A percentile compares a stretch with the other conserved stretches of the same genome.
Conservation (phyloP, 2,329 filamentous ascomycete species). For the Ophidiomyces ophidiicola region DNA sequence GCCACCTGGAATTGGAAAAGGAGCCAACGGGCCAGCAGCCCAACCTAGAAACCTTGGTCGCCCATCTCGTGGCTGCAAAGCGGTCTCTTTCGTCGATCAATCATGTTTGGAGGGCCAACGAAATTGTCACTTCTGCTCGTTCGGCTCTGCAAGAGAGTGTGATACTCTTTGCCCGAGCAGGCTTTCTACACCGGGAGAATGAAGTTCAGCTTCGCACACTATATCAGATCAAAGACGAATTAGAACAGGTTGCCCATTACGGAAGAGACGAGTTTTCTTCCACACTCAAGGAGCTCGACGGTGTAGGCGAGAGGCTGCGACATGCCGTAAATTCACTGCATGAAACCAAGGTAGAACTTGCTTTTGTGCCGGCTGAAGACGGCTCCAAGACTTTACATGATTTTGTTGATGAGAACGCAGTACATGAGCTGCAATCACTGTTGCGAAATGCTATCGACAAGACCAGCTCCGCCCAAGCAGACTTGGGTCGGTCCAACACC, state of each 20-base stretch:
- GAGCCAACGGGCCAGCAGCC: too few species aligned
- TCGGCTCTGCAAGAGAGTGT: constrained; percentile 66
- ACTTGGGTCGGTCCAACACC: constrained; percentile 41
- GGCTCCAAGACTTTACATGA: constrained; percentile 49
- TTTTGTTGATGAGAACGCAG: constrained; percentile 53
- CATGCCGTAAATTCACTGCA: constrained; percentile 44
- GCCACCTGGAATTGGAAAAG: constrained; percentile 1
- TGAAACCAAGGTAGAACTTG: constrained; percentile 46
- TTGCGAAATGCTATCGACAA: constrained; percentile 50
- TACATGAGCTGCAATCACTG: constrained; percentile 45
- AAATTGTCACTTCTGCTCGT: constrained; percentile 67
- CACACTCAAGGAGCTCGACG: constrained; percentile 46
- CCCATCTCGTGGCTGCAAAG: constrained; percentile 75
- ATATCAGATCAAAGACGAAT: constrained; percentile 33
- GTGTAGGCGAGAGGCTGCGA: constrained; percentile 45
- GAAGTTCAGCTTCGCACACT: constrained; percentile 36
- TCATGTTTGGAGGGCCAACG: constrained; percentile 73
- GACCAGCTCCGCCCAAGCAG: constrained; percentile 48
- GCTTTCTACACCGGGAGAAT: constrained; percentile 55
- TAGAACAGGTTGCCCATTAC: constrained; percentile 33
- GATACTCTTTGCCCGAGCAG: constrained; percentile 55
- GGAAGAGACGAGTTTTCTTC: constrained; percentile 36
- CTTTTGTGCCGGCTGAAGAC: constrained; percentile 40
- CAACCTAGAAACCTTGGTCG: constrained; percentile 62
- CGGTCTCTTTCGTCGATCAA: constrained; percentile 72